A percentile compares a stretch with the other conserved stretches of the same genome.
These are phyloP conservation scores for Mrakia blollopis DNA, from an alignment of 768 basidiomycete species.

Conservation along the genomic window DNA sequence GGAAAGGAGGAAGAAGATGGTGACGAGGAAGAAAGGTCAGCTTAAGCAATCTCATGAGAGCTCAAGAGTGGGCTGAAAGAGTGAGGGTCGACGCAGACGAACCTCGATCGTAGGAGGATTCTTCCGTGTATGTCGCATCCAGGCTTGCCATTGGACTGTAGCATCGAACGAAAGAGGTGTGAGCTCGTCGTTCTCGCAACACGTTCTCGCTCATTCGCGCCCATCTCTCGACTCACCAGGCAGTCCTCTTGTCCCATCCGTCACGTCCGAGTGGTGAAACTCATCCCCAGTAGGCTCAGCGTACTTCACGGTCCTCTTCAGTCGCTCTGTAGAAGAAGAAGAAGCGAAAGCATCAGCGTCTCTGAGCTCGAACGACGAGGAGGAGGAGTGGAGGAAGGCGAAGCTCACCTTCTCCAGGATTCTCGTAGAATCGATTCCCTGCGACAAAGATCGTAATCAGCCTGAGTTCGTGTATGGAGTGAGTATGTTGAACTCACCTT, in stretches of 20 bases:
- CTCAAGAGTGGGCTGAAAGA: too few species aligned
- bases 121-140: conserved; percentile 5
- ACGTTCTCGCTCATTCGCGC: too few species aligned
- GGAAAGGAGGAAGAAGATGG: background rate
- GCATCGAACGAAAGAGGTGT: background rate
- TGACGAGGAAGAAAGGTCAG: background rate
- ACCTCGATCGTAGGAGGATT: conserved; percentile 3
- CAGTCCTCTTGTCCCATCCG: background rate
- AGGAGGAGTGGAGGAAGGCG: too few species aligned
- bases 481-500: background rate
- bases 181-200: background rate
- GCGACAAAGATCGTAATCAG: background rate
- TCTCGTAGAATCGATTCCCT: conserved; percentile 11
- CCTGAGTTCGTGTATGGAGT: background rate
- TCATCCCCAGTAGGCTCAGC: conserved; percentile 51
- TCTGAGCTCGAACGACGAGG: background rate
- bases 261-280: conserved; percentile 30
- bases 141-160: conserved; percentile 12
- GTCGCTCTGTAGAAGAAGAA: background rate
- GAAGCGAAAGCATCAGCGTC: background rate
- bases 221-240: background rate
- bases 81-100: background rate
- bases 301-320: conserved; percentile 25
- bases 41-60: too few species aligned
- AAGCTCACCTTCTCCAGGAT: background rate